Base-by-base conservation (phyloP, 192 early-diverging fungal genomes). In the Linnemannia zychae region DNA sequence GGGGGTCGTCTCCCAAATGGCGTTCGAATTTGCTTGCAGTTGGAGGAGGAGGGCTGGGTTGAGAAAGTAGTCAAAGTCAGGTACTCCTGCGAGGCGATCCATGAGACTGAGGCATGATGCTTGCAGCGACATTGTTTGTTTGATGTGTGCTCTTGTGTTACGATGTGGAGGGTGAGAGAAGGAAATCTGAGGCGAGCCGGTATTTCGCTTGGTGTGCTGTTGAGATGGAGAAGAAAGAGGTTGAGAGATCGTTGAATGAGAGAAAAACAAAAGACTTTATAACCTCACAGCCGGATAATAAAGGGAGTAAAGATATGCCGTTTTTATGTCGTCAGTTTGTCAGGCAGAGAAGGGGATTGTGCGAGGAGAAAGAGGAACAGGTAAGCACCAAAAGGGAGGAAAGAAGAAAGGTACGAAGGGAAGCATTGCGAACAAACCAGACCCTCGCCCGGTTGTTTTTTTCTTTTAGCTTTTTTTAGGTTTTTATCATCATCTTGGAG, bases 31-130 rank as follows among this genome's bases (percentile, higher is more conserved):
- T 17, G 87, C 75, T 57, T 69, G 73, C 50, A 88, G 80, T 77
- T 89, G 72, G 75, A 87, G 74, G 73, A 78, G 63, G 44, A 87
- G 78, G 52, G 84, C 83, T 77, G 88, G 79, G 36, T 88, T 85
- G 37, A 96, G 88, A 79, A 92, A 95, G 24, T 81, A 48, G n/a
- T 92, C 90, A 78, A 96, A 94, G n/a, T 93, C 94, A 46, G 94
- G 91, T 49, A 96, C 94, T 78, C 90, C 90, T 31, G 92, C 89
- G 18, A 96, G 90, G 78, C 93, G 90, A 67, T 94, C 94, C 34
- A 95, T 88, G 16, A 95, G 89, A 65, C 91, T 90, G 44, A 92
- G 87, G 88, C 94, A 95, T 47, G 89, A 91, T 77, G 94, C 94
- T 84, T 95, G 95, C 72, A 96, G 89, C 0, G 95, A 96, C 57